Conservation (phyloP, 2,329 filamentous ascomycete genomes). For the Fusarium caatingaense region DNA sequence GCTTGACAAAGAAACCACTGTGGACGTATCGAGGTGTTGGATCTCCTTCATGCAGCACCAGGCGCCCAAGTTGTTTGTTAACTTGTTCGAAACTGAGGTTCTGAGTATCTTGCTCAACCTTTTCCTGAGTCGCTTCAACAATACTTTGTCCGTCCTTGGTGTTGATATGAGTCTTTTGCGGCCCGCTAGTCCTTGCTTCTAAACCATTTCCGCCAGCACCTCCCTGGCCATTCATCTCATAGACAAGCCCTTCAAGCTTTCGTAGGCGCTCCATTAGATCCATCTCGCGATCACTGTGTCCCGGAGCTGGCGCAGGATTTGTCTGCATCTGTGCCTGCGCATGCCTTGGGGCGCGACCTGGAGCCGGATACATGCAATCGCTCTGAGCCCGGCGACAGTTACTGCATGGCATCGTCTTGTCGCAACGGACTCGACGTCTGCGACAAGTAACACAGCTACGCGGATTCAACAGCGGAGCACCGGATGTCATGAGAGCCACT, state of each 20-base stretch:
- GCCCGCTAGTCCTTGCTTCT: neutral
- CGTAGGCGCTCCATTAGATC: conserved; percentile 77
- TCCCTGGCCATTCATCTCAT: conserved; percentile 69
- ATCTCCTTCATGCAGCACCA: conserved; percentile 76
- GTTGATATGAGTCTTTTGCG: neutral
- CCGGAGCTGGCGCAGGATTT: conserved; percentile 57
- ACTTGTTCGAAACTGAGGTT: conserved; percentile 58
- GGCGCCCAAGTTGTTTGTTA: conserved; percentile 58
- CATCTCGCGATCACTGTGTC: conserved; percentile 68
- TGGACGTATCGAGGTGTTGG: conserved; percentile 78
- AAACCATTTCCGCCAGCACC: neutral
- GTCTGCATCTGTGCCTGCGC: conserved; percentile 68
- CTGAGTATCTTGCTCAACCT: conserved; percentile 37
- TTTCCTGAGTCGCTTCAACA: conserved; percentile 28
- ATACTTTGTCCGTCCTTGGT: conserved; percentile 5
- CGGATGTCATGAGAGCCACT: conserved; percentile 41
- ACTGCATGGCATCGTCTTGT: conserved; percentile 77
- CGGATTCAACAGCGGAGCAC: conserved; percentile 54
- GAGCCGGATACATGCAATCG: conserved; percentile 78
- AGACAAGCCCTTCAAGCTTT: conserved; percentile 79
- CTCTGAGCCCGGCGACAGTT: conserved; percentile 66
- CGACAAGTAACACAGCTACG: conserved; percentile 62
- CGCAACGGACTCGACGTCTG: conserved; percentile 76
- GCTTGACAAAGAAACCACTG: conserved; percentile 78
- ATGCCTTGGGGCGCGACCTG: conserved; percentile 76